Conservation (phyloP, 805 yeast species). For the Schizosaccharomyces japonicus region DNA sequence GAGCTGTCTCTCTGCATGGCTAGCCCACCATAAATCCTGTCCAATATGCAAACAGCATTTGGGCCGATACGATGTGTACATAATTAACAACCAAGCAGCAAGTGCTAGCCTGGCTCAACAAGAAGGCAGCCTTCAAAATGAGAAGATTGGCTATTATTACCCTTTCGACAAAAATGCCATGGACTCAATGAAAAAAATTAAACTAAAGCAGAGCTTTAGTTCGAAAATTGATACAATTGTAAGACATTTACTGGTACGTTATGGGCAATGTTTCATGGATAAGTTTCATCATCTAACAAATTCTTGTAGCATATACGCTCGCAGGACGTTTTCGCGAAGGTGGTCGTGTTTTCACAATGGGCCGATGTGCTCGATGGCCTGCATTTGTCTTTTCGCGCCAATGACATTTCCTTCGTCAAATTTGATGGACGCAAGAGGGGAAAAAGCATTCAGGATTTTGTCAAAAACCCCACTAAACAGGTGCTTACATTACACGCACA, state of each 20-base stretch:
- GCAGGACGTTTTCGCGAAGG: slow-evolving; percentile 17
- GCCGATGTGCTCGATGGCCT: slow-evolving; percentile 43
- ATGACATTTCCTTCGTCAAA: slow-evolving; percentile 2
- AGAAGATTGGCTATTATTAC: no score
- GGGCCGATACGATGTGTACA: slow-evolving; percentile 31
- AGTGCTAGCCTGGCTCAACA: no score
- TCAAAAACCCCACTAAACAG: slow-evolving; percentile 28
- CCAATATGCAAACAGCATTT: slow-evolving; percentile 57
- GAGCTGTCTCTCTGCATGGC: slow-evolving; percentile 53
- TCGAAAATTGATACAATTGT: slow-evolving; percentile 70
- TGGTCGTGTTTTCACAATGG: slow-evolving; percentile 81
- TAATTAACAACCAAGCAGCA: slow-evolving; percentile 32
- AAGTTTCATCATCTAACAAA: no score
- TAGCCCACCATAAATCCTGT: slow-evolving; percentile 31
- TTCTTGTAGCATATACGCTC: slow-evolving; percentile 12
- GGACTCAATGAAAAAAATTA: slow-evolving; percentile 18
- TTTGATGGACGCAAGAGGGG: neutral
- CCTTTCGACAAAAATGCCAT: slow-evolving; percentile 13
- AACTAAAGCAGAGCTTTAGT: slow-evolving; percentile 36
- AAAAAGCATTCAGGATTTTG: slow-evolving; percentile 9
- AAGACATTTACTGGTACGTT: slow-evolving; percentile 27
- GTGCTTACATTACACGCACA: slow-evolving; percentile 26
- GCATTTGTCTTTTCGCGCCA: slow-evolving; percentile 32
- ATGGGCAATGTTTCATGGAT: no score
- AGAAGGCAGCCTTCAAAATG: no score